Evolutionary conservation across 371 early-diverging fungal species (phyloP), one percentile per base, ranked within the genome.

Genomic region (Smittium mucronatum): DNA sequence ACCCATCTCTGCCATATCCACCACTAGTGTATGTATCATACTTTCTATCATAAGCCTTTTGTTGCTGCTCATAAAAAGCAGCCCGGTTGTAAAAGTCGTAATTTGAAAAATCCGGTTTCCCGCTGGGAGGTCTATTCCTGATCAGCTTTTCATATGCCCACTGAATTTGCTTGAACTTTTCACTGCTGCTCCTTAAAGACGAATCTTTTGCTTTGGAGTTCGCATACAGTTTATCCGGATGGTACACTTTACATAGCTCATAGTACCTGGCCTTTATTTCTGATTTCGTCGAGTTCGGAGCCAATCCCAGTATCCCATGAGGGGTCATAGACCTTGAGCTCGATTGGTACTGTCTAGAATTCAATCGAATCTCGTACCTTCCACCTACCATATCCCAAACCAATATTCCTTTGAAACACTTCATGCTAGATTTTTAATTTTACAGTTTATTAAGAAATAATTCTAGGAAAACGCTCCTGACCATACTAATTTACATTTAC

Each of bases 201-300:
- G 26, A 21, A 25, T 15, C 5, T 26, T 65, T n/a, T 11, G 11
- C 30, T 28, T 26, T 65, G 15, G 65, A 15, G 15, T 36, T 65
- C 30, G 36, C 2, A 11, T 5, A 57, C 2, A 57, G 2, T 65
- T 28, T 65, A 29, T 65, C 65, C 2, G 65, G 65, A 28, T 65
- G 65, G 57, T 65, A 28, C 15, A 47, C 21, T 36, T 65, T 15
- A 26, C 65, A 65, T 16, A 65, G 57, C 36, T 36, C 65, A 65
- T 65, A 65, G 29, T 65, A 65, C 29, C 30, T 65, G 2, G 11
- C 26, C 29, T 65, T 65, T 5, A 65, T 65, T 47, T 65, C 65
- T 2, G 15, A 2, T 57, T 65, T 36, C 26, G 65, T 16, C 16
- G 16, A 2, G 65, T 29, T 65, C 26, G 15, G 65, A 2, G 16